Conservation (phyloP, 2,329 filamentous ascomycete genomes). For the Rutstroemia sp. region DNA sequence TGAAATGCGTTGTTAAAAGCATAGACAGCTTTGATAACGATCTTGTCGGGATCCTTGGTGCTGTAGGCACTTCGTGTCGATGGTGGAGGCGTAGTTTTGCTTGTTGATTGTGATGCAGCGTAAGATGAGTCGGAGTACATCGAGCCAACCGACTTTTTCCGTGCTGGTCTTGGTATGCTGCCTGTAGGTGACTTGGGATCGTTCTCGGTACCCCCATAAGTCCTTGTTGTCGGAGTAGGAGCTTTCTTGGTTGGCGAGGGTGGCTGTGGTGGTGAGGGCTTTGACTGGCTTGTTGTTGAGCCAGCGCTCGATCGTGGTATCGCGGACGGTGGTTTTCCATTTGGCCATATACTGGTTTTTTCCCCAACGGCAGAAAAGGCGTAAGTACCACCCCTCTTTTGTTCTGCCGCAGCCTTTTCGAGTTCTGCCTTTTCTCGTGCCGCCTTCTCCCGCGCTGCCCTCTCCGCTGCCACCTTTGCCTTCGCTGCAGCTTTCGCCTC, state of each 20-base stretch:
- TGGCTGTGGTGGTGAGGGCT: conserved; percentile 23
- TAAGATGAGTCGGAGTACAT: conserved; percentile 81
- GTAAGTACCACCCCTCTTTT: conserved; percentile 38
- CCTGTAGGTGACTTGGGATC: conserved; percentile 59
- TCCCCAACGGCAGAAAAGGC: conserved; percentile 60
- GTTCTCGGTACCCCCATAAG: conserved; percentile 54
- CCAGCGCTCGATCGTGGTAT: conserved; percentile 18
- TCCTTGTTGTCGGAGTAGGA: conserved; percentile 45
- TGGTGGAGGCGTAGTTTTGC: conserved; percentile 75
- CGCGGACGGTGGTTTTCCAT: conserved; percentile 42
- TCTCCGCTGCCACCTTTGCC: conserved; percentile 15
- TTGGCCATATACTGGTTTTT: conserved; percentile 63
- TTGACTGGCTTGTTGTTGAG: conserved; percentile 22
- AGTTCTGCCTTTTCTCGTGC: conserved; percentile 18
- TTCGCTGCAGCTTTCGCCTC: conserved; percentile 2
- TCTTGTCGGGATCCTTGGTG: conserved; percentile 90
- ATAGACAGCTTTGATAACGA: conserved; percentile 90
- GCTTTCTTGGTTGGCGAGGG: conserved; percentile 35
- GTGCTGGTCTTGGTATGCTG: conserved; percentile 56
- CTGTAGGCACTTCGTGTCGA: conserved; percentile 72
- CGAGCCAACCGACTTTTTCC: conserved; percentile 58
- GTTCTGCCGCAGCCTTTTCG: conserved; percentile 23
- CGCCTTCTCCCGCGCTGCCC: conserved; percentile 8
- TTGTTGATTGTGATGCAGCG: conserved; percentile 74
- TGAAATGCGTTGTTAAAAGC: conserved; percentile 84